Base-by-base conservation (phyloP, 2,329 filamentous ascomycete species). In the Didymella exigua region DNA sequence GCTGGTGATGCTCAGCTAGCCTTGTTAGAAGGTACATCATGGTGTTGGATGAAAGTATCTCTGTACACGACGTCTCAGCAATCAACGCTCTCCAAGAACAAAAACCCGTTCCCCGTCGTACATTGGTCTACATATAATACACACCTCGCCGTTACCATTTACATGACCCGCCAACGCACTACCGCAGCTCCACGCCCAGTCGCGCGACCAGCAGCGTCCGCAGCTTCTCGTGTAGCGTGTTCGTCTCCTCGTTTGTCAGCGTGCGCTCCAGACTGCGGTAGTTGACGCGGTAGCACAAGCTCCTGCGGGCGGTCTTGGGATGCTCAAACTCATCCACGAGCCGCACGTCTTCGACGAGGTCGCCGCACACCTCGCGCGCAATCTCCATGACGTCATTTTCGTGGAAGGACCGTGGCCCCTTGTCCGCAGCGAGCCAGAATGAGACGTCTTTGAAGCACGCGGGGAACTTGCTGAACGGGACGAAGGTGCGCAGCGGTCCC, bases 361-460 rank as follows among this genome's bases (percentile, higher is more conserved):
- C 90, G 45, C 92, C 93, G 9, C 86, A 90, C 41, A 93, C 82
- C 63, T 87, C 87, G 62, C 95, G 87, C 16, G 97, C 90, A 52
- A 97, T 84, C 77, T 98, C 95, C 93, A 98, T 98, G 46, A 98
- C 81, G 75, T 99, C 95, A 76, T 98, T 98, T 74, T 96, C 93
- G 74, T 98, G 93, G 71, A 96, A 91, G 0, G 76, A 69, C 58
- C 4, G 62, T 67, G 41, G 67, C 67, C 41, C 65, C 67, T 21
- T 34, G 2, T 16, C 18, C 13, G 30, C 8, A n/a, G 13, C 18
- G 6, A 98, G 78, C 95, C 95, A 99, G 76, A 99, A 99, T 0
- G 93, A 90, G 10, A 98, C 89, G 73, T 99, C 95, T 77, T 93
- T 93, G 72, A 89, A 89, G 74, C 91, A 96, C 19, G 88, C 86